Conservation (phyloP, 805 yeast genomes). For the Maudiozyma turicensis region DNA sequence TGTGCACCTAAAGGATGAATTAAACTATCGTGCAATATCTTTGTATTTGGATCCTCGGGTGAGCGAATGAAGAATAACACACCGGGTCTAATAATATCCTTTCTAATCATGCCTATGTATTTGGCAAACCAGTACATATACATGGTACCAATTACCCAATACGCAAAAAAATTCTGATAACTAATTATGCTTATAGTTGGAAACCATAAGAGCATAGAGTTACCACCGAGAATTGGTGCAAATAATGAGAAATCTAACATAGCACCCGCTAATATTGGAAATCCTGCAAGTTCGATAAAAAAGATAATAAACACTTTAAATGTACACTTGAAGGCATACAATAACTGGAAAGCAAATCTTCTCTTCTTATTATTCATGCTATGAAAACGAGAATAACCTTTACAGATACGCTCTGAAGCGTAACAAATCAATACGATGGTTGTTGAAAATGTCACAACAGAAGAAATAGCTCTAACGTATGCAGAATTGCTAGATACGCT, state of each 20-base stretch:
- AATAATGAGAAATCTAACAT: constrained; percentile 56
- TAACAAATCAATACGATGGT: constrained; percentile 15
- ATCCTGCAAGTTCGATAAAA: constrained; percentile 68
- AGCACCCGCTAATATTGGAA: constrained; percentile 81
- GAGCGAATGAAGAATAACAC: constrained; percentile 85
- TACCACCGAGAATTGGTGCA: constrained; percentile 19
- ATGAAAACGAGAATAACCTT: constrained; percentile 21
- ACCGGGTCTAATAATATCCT: constrained; percentile 69
- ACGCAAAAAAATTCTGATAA: constrained; percentile 22
- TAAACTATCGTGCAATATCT: constrained; percentile 78
- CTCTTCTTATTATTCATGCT: constrained; percentile 28
- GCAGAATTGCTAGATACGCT: constrained; percentile 16
- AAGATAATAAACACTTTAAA: constrained; percentile 68
- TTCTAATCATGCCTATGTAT: constrained; percentile 76
- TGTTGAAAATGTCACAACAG: constrained; percentile 22
- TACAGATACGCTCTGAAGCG: constrained; percentile 17
- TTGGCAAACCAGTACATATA: constrained; percentile 85
- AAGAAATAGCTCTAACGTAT: constrained; percentile 21
- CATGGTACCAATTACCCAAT: constrained; percentile 69
- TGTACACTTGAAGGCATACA: constrained; percentile 51
- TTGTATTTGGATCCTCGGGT: constrained; percentile 87
- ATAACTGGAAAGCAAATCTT: constrained; percentile 41
- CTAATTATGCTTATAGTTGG: constrained; percentile 16
- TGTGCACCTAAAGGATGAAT: constrained; percentile 68
- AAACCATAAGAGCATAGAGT: constrained; percentile 13